Percentiles rank a stretch among this genome's conserved stretches.
Evolutionary conservation across 2,329 filamentous ascomycete species (phyloP).

Genomic region (Aspergillus sp.): DNA sequence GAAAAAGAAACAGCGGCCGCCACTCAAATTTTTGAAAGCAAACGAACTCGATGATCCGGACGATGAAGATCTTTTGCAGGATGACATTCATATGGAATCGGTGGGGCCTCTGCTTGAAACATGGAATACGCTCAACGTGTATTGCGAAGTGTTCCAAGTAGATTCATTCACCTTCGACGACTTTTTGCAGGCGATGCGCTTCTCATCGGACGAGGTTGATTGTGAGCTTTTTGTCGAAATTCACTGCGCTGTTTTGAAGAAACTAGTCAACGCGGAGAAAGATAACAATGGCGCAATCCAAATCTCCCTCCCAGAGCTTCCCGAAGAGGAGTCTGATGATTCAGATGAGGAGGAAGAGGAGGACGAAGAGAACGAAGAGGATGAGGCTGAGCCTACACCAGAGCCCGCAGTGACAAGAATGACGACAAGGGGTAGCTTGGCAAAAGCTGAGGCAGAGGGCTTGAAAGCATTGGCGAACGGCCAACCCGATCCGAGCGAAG

Average conservation of each 20-base stretch:
- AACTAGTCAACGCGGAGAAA: conserved; percentile 72
- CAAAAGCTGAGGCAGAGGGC: conserved; percentile 74
- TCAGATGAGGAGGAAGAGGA: conserved; percentile 61
- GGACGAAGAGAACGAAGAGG: conserved; percentile 54
- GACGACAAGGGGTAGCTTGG: conserved; percentile 81
- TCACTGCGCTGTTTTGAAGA: conserved; percentile 87
- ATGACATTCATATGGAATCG: conserved; percentile 71
- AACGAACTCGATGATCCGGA: conserved; percentile 58
- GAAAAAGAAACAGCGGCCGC: conserved; percentile 66
- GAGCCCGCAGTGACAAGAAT: conserved; percentile 64
- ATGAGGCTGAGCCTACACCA: conserved; percentile 51
- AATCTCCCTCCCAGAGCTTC: conserved; percentile 73
- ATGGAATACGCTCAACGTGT: conserved; percentile 98
- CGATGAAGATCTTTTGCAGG: conserved; percentile 45
- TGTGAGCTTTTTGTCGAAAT: conserved; percentile 88
- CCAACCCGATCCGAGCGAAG: conserved; percentile 36
- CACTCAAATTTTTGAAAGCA: conserved; percentile 73
- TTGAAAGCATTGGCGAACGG: conserved; percentile 62
- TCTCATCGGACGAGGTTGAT: conserved; percentile 69
- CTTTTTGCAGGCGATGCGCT: conserved; percentile 82
- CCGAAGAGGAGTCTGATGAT: conserved; percentile 67
- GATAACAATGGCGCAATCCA: conserved; percentile 74
- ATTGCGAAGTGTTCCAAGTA: conserved; percentile 87
- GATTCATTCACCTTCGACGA: conserved; percentile 99
- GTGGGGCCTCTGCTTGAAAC: conserved; percentile 84